Evolutionary conservation across 768 basidiomycete species (phyloP).

Genomic region (Fistulinella prunicolor): DNA sequence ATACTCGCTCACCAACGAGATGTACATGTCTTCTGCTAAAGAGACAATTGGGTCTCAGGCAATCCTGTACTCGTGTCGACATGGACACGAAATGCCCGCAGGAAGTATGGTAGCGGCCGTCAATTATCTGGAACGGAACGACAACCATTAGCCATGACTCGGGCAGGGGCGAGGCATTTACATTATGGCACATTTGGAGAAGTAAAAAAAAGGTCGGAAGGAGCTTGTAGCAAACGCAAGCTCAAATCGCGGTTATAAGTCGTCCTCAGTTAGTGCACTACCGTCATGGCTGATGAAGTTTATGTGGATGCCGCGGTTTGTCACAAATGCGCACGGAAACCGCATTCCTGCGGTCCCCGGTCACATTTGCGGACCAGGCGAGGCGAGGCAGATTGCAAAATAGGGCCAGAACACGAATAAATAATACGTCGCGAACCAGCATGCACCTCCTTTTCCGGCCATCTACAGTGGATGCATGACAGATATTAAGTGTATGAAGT

Average conservation of each 20-base stretch:
- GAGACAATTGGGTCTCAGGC: slow-evolving; percentile 58
- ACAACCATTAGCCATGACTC: neutral
- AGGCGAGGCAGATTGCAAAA: slow-evolving; percentile 35
- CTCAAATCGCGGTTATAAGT: slow-evolving; percentile 19
- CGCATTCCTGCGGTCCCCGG: slow-evolving; percentile 36
- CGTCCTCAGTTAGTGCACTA: slow-evolving; percentile 12
- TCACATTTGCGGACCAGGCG: slow-evolving; percentile 32
- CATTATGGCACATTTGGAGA: slow-evolving; percentile 68
- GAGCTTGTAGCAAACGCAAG: slow-evolving; percentile 11
- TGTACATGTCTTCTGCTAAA: slow-evolving; percentile 69
- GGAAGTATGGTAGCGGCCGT: slow-evolving; percentile 66
- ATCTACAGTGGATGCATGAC: slow-evolving; percentile 11
- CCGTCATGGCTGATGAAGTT: slow-evolving; percentile 20
- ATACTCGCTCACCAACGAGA: slow-evolving; percentile 41
- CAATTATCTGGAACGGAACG: slow-evolving; percentile 56
- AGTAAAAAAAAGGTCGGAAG: slow-evolving; percentile 17
- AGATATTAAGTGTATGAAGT: too few relatives aligned
- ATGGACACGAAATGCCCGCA: slow-evolving; percentile 75
- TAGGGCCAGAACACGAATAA: slow-evolving; percentile 18
- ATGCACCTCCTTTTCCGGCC: slow-evolving; percentile 7
- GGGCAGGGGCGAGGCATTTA: slow-evolving; percentile 34
- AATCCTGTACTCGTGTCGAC: slow-evolving; percentile 68
- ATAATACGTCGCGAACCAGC: slow-evolving; percentile 20
- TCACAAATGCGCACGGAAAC: slow-evolving; percentile 38
- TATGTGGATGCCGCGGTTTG: slow-evolving; percentile 31